Base-by-base conservation (phyloP, 768 basidiomycete species). In the Gloeophyllum trabeum region DNA sequence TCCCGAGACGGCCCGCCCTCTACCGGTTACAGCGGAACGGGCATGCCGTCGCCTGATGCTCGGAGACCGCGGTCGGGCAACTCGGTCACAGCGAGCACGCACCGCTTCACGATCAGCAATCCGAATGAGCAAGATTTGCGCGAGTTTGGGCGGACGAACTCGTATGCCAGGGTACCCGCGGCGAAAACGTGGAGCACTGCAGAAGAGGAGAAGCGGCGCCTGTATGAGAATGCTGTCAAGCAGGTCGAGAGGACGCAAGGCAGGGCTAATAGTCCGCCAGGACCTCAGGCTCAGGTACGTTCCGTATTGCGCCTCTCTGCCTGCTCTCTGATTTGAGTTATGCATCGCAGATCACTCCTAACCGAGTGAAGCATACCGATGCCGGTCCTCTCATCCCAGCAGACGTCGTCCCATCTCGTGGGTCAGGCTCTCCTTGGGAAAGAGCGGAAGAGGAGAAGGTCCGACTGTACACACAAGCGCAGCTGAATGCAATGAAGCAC, bases 361-460 rank as follows among this genome's bases (percentile, higher is more conserved):
- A 7, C 7, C 7, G 7, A 12, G 18, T 18, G 12, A 18, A 18
- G 26, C 28, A 42, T 34, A 10, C 41, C 4, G 45, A 46, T 34
- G 47, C 45, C 12, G 43, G 46, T 6, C 49, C 46, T 22, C 41
- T 45, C 14, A 25, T 39, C 16, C 6, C 38, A 22, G 38, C 42
- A 19, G 18, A 34, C 41, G 22, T 10, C 45, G 16, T 43, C 41
- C 28, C 7, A 30, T 7, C 28, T 30, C 28, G 28, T 21, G 36
- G 20, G 20, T 21, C 53, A 16, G 46, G 45, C 23, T 51, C 54
- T 23, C 55, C 57, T 28, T 88, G 81, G 82, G 64, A 65, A 5
- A 70, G 79, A 1, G 83, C 88, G 0, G 86, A 87, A 58, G 73
- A 78, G 43, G 87, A 90, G 55, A 89, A 90, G 51, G 59, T 70